Base-by-base conservation (phyloP, 73 alveolate species). In the Paramecium sonneborni region DNA sequence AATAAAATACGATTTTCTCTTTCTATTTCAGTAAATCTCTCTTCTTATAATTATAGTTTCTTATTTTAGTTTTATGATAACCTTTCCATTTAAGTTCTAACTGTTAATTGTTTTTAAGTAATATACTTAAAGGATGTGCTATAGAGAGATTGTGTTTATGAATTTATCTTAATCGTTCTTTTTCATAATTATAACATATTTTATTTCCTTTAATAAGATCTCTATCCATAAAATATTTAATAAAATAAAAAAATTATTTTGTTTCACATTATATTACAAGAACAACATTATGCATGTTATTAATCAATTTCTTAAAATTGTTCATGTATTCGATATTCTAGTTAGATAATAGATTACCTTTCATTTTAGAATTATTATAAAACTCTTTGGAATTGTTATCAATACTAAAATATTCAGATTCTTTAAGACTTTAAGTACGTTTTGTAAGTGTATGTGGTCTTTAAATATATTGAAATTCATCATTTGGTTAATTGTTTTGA, bases 271-370 rank as follows among this genome's bases (percentile, higher is more conserved):
- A 74, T 74, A 30, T 74, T 74, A 74, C 87, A 74, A 37, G 87
- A 28, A 39, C 87, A 74, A 37, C 87, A 74, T 74, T 34, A 6
- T 15, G 67, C 24, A 11, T 74, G 20, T 39, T 74, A 37, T 37
- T 74, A 39, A 34, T 39, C 74, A 7, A 43, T 38, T 43, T 20
- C 90, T 24, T 79, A 20, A 44, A 43, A 79, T 32, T 79, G 44
- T 24, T 79, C 90, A 79, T 46, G 90, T 20, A 43, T 43, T 79
- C 90, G 86, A 72, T 72, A 72, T 35, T 72, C 86, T 72, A 72
- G 28, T 37, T 28, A 12, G 12, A 34, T 35, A 72, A 20, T 28
- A 72, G 35, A 72, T 28, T 72, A 72, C 86, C 86, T 37, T 72
- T 72, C 86, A 72, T 38, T 72, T 72, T 72, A 35, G 86, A 32